Base-by-base conservation (phyloP, 129 eudicot genomes). In the Solidago caesia region DNA sequence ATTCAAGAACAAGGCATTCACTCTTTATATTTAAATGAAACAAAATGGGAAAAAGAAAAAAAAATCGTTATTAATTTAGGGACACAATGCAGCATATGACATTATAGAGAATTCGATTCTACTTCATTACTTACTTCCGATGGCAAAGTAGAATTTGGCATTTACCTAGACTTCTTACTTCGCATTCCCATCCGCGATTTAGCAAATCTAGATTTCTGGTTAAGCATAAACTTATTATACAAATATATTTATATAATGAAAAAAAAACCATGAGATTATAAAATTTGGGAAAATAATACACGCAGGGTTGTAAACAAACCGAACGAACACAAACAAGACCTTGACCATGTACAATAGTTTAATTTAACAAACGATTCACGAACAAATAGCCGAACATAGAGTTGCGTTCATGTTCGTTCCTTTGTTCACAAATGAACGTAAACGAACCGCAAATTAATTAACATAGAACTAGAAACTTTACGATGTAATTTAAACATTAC, bases 171-270 rank as follows among this genome's bases (percentile, higher is more conserved):
- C 73, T 88, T 88, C 91, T 90, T 89, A 68, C 98, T 90, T 43
- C 96, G 92, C 92, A 86, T 79, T 70, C 98, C 96, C 98, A 92
- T 92, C 70, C 98, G 71, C 15, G 98, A 92, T 77, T 88, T 92
- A 16, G 98, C 98, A 78, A 69, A 89, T 74, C 98, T 89, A 74
- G 46, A 52, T 26, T 59, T 73, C 64, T 60, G 9, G 84, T 91
- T 76, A 89, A 87, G 82, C 46, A 67, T 69, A 86, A 79, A 26
- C 12, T 39, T 68, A 10, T 51, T 55, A 72, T 21, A 66, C 39
- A 26, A 47, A 44, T 56, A 13, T 33, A 33, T 33, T 33, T 33
- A 33, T 33, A 33, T 14, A 10, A 68, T 8, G 41, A 44, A 42
- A 13, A 60, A 45, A 21, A 7, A 44, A 46, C 3, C 27, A 27